Percentiles rank a stretch among this genome's conserved stretches.
phyloP scores from a whole-genome alignment of 768 basidiomycete species.

The Rhodotorula graminis region DNA sequence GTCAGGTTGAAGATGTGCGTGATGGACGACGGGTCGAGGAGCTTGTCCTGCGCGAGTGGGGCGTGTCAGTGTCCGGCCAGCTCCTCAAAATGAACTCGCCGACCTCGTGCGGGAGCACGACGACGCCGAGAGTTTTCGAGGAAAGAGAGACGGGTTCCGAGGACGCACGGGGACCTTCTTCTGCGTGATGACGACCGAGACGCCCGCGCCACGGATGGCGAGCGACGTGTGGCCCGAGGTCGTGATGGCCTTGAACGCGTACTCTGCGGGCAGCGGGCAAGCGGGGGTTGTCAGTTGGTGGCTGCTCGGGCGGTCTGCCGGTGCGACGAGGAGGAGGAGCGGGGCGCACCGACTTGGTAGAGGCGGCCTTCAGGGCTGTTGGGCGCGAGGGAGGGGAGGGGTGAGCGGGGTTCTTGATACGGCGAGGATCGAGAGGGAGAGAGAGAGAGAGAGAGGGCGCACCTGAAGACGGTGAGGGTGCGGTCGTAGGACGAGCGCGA shows the following conservation, averaged over 20 bases:
- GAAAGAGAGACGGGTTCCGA: not conserved
- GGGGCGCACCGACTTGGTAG: conserved; percentile 89
- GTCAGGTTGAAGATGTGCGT: conserved; percentile 96
- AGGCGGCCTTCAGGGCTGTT: conserved; percentile 66
- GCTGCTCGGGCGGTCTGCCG: no score
- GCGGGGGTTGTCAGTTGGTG: no score
- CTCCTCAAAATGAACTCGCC: no score
- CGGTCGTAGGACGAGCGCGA: conserved; percentile 41
- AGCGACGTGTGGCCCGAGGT: conserved; percentile 93
- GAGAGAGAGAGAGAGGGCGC: conserved; percentile 51
- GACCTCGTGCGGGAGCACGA: not conserved
- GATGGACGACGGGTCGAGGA: conserved; percentile 86
- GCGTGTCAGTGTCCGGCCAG: no score
- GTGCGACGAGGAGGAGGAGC: no score
- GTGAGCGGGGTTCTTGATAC: not conserved
- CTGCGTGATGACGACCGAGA: conserved; percentile 92
- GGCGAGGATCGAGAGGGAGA: conserved; percentile 57
- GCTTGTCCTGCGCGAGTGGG: conserved; percentile 70
- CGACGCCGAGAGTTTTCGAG: not conserved
- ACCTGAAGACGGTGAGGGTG: conserved; percentile 51
- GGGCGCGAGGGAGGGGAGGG: no score
- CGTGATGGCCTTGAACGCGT: conserved; percentile 99
- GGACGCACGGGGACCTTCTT: conserved; percentile 89
- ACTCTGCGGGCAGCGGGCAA: conserved; percentile 60
- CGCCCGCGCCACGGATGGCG: conserved; percentile 88